Conservation (phyloP, 2,329 filamentous ascomycete genomes). For the Aspergillus sp. region DNA sequence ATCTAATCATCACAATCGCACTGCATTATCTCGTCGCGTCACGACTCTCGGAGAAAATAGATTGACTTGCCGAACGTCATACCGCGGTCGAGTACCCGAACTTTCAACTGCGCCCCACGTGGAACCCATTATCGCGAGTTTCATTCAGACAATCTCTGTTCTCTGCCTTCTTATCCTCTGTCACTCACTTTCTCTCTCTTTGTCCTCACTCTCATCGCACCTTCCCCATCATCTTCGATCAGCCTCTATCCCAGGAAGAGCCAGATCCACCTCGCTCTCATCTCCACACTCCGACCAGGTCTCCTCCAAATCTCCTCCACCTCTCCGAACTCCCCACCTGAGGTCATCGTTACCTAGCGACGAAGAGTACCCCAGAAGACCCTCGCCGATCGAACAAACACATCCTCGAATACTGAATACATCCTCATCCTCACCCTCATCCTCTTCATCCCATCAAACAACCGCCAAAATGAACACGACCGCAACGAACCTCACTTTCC, state of each 20-base stretch:
- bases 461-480: conserved; percentile 7
- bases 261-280: background rate
- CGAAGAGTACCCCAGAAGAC: conserved; percentile 14
- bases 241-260: background rate
- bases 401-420: background rate
- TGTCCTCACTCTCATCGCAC: background rate
- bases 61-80: conserved; percentile 29
- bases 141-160: conserved; percentile 10
- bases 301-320: background rate
- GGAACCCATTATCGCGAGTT: conserved; percentile 12
- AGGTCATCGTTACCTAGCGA: conserved; percentile 1
- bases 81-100: conserved; percentile 19
- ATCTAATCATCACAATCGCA: conserved; percentile 6
- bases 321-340: background rate
- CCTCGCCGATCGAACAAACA: background rate
- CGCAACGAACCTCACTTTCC: background rate
- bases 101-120: conserved; percentile 24
- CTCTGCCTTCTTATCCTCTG: background rate
- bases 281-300: background rate
- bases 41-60: conserved; percentile 16
- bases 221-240: background rate
- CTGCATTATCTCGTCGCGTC: conserved; percentile 16
- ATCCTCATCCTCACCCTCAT: conserved; percentile 7
- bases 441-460: background rate
- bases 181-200: background rate